Evolutionary conservation across 345 rosid species (phyloP).

Genomic region (Rhizophora apiculata): DNA sequence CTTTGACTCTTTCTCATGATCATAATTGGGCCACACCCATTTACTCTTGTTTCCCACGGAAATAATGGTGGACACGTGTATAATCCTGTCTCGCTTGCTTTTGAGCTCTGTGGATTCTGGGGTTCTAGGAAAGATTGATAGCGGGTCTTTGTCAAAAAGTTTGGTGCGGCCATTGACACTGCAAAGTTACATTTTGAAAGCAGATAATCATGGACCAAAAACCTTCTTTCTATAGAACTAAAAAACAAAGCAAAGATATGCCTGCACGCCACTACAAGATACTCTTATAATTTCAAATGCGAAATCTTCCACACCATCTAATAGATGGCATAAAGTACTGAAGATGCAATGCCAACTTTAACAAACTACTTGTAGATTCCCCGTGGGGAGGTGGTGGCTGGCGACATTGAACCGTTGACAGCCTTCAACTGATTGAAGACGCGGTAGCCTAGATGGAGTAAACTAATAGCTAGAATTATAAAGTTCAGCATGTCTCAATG

Average conservation of each 20-base stretch:
- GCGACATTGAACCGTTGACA: slow-evolving; percentile 30
- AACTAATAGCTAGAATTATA: slow-evolving; percentile 2
- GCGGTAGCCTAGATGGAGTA: slow-evolving; percentile 12
- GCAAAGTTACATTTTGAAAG: slow-evolving; percentile 19
- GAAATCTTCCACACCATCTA: slow-evolving; percentile 4
- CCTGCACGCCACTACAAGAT: neutral
- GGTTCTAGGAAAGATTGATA: slow-evolving; percentile 8
- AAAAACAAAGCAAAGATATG: slow-evolving; percentile 3
- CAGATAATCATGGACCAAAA: slow-evolving; percentile 21
- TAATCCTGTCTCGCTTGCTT: slow-evolving; percentile 11
- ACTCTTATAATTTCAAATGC: slow-evolving; percentile 1
- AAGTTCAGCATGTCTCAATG: slow-evolving; percentile 23
- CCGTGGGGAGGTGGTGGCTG: slow-evolving; percentile 22
- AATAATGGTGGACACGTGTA: slow-evolving; percentile 12
- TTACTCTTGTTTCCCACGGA: slow-evolving; percentile 30
- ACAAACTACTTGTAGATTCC: slow-evolving; percentile 4
- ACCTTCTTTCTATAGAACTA: slow-evolving; percentile 18
- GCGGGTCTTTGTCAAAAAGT: slow-evolving; percentile 20
- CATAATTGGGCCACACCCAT: slow-evolving; percentile 43
- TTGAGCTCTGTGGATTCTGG: slow-evolving; percentile 13
- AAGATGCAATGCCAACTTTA: slow-evolving; percentile 2
- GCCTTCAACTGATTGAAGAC: slow-evolving; percentile 10
- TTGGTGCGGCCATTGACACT: slow-evolving; percentile 13
- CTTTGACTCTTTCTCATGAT: slow-evolving; percentile 15
- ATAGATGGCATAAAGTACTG: slow-evolving; percentile 5